A percentile compares a stretch with the other conserved stretches of the same genome.
Conservation (phyloP, 805 yeast species). For the Candida stauntonica region DNA sequence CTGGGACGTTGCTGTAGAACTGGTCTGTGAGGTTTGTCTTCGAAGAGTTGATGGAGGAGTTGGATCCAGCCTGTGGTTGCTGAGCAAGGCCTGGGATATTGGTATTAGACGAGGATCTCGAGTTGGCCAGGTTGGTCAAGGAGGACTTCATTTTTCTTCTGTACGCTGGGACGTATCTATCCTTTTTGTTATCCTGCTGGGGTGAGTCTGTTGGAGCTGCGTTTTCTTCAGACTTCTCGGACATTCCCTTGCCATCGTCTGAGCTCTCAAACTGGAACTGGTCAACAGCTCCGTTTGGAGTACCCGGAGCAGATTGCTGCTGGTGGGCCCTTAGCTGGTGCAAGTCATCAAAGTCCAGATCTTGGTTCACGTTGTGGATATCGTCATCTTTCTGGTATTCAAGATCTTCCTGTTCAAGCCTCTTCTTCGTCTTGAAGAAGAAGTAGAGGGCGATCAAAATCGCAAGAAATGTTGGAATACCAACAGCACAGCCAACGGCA, state of each 20-base stretch:
- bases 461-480: slow-evolving; percentile 43
- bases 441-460: slow-evolving; percentile 31
- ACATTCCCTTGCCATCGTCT: slow-evolving; percentile 9
- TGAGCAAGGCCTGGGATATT: slow-evolving; percentile 15
- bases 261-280: slow-evolving; percentile 5
- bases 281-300: neutral
- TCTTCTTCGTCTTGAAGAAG: slow-evolving; percentile 36
- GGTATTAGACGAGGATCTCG: slow-evolving; percentile 22
- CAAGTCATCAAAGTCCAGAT: slow-evolving; percentile 29
- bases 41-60: slow-evolving; percentile 21
- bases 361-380: slow-evolving; percentile 34
- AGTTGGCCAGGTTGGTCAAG: slow-evolving; percentile 20
- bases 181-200: slow-evolving; percentile 6
- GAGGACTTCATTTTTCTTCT: slow-evolving; percentile 30
- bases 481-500: slow-evolving; percentile 52
- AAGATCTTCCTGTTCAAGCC: slow-evolving; percentile 35
- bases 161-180: slow-evolving; percentile 35
- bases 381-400: slow-evolving; percentile 29
- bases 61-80: slow-evolving; percentile 18
- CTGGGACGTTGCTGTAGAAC: slow-evolving; percentile 25
- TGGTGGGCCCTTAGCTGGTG: slow-evolving; percentile 21
- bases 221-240: slow-evolving; percentile 10
- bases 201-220: neutral
- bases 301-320: neutral
- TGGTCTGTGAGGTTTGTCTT: slow-evolving; percentile 26